phyloP scores from a whole-genome alignment of 1,284 basidiomycete species.

The Rhizopogon hawkerae region DNA sequence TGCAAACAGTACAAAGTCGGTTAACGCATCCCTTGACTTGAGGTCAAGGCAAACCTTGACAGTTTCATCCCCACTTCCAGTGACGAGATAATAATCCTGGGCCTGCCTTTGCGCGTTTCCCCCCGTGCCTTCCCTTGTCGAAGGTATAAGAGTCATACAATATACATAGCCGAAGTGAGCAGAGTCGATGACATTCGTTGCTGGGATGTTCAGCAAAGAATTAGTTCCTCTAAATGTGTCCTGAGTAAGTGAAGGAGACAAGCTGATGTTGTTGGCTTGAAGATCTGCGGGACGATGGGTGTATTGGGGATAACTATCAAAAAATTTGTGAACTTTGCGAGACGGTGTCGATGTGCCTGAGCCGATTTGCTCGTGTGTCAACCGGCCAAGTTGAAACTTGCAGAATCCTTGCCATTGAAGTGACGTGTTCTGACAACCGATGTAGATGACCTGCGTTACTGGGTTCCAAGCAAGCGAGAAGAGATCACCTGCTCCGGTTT shows the following conservation, averaged over 20 bases:
- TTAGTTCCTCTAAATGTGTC: conserved; percentile 26
- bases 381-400: conserved; percentile 10
- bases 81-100: conserved; percentile 51
- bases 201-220: conserved; percentile 46
- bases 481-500: conserved; percentile 82
- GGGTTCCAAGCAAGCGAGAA: conserved; percentile 83
- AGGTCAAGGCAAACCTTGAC: conserved; percentile 54
- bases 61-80: conserved; percentile 83
- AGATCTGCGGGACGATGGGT: conserved; percentile 57
- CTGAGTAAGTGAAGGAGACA: conserved; percentile 11
- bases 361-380: conserved; percentile 17
- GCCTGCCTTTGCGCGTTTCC: conserved; percentile 26
- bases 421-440: conserved; percentile 87
- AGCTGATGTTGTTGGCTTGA: conserved; percentile 44
- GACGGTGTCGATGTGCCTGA: conserved; percentile 44
- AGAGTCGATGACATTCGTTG: conserved; percentile 68
- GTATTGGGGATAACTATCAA: conserved; percentile 70
- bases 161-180: conserved; percentile 96
- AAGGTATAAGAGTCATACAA: conserved; percentile 62
- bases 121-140: conserved; percentile 30
- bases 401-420: conserved; percentile 77
- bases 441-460: conserved; percentile 64
- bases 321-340: conserved; percentile 69
- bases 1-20: conserved; percentile 20
- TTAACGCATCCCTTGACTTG: neutral